These are phyloP conservation scores for Podaxis sp. DNA, from an alignment of 768 basidiomycete genomes.

Conservation along the genomic window DNA sequence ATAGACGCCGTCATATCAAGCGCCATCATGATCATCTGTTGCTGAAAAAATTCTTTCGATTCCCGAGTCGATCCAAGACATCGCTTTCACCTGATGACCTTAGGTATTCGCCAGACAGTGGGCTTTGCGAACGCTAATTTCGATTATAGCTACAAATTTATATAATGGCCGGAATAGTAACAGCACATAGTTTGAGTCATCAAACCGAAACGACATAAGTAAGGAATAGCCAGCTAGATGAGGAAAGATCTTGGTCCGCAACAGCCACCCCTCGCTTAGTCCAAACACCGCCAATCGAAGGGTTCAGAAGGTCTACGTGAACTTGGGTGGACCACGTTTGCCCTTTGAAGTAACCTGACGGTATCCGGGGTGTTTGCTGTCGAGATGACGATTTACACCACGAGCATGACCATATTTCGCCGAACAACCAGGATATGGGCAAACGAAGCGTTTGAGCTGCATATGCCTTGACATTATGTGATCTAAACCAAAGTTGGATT, in stretches of 20 bases:
- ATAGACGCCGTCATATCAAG: not conserved
- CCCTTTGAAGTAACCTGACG: not conserved
- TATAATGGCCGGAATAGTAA: not conserved
- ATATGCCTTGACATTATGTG: slow-evolving; percentile 4
- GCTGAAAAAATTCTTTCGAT: slow-evolving; percentile 2
- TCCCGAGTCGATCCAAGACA: not conserved
- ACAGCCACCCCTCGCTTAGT: not conserved
- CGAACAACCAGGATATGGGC: not conserved
- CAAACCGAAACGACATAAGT: not conserved
- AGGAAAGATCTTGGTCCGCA: not conserved
- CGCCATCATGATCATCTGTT: not conserved
- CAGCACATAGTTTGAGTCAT: not conserved
- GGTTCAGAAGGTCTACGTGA: not conserved
- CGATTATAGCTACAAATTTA: not conserved
- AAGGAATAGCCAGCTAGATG: not conserved
- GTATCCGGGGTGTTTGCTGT: slow-evolving; percentile 7
- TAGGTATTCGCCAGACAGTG: not conserved
- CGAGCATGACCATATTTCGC: slow-evolving; percentile 9
- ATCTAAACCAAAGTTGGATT: not conserved
- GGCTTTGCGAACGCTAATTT: not conserved
- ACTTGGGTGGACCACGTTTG: slow-evolving; percentile 1
- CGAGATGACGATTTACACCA: slow-evolving; percentile 10
- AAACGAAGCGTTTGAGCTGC: slow-evolving; percentile 5
- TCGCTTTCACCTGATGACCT: not conserved
- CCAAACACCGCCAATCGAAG: not conserved